Evolutionary conservation across 2,329 filamentous ascomycete genomes (phyloP).

Genomic region (Neodidymelliopsis sp.): DNA sequence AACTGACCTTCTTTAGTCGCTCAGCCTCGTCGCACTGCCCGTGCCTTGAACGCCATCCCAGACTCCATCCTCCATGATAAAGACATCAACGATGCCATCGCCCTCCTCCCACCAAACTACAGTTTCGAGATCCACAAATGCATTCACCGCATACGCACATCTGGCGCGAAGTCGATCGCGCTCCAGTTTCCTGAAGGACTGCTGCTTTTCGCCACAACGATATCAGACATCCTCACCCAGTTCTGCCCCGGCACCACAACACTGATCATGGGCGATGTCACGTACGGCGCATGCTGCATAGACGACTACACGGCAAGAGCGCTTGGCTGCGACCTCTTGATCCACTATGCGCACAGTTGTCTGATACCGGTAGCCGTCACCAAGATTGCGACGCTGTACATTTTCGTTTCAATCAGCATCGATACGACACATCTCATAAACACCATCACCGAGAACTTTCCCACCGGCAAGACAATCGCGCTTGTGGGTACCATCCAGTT

Average conservation of each 20-base stretch:
- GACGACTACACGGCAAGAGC: conserved; percentile 97
- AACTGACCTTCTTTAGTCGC: conserved; percentile 61
- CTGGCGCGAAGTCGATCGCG: conserved; percentile 81
- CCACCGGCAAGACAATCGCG: conserved; percentile 83
- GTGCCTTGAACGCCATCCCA: conserved; percentile 91
- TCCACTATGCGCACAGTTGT: conserved; percentile 97
- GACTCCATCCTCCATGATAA: conserved; percentile 84
- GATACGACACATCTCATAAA: conserved; percentile 87
- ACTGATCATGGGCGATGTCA: conserved; percentile 98
- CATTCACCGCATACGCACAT: conserved; percentile 87
- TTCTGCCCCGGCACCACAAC: conserved; percentile 94
- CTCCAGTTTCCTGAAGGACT: conserved; percentile 98
- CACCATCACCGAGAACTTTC: conserved; percentile 88
- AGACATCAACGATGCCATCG: conserved; percentile 85
- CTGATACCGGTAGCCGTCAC: conserved; percentile 96
- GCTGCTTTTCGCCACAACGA: conserved; percentile 93
- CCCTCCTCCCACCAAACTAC: conserved; percentile 92
- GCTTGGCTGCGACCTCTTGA: conserved; percentile 89
- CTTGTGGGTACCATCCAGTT: conserved; percentile 98
- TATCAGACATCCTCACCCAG: conserved; percentile 92
- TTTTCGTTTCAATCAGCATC: conserved; percentile 98
- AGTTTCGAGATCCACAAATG: conserved; percentile 99
- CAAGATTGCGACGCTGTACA: conserved; percentile 95
- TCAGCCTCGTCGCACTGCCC: conserved; percentile 73
- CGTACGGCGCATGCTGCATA: conserved; percentile 97